Evolutionary conservation across 2,329 filamentous ascomycete species (phyloP), one percentile per base, ranked within the genome.

Genomic region (Biscogniauxia mediterranea): DNA sequence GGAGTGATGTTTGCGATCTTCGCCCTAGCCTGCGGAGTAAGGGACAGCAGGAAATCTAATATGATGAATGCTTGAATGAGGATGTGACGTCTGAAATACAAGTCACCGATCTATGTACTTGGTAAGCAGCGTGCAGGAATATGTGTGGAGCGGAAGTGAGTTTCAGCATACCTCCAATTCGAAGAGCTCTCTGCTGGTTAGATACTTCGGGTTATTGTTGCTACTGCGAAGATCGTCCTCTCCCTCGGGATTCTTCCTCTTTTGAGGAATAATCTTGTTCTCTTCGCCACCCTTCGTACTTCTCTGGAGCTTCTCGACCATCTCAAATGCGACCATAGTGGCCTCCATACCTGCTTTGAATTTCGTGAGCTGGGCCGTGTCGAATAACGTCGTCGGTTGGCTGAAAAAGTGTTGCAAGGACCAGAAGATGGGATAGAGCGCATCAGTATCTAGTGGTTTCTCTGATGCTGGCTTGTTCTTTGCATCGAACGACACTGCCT

Each of bases 131-230:
- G 11, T 11, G 8, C 58, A 21, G 58, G 54, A 19, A 61, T 32
- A 4, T 52, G 60, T 64, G 26, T 55, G 28, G 42, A 56, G 58
- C 7, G 28, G 28, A 13, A 32, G 28, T 6, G 20, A 15, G 19
- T 19, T 32, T 5, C 7, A 7, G 4, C 79, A 62, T 81, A 92
- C 90, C 84, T 99, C 95, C 53, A 99, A 85, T 70, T 96, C 92
- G 75, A 99, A 99, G 1, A 99, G 81, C 74, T 99, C 96, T 66
- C 90, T 86, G 75, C 93, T 98, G n/a, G 95, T 99, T 19, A 99
- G 84, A 74, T 99, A 99, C 73, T 98, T 99, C 1, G 96, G 94
- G 70, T 99, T 99, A 78, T 97, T 98, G 23, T 86, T 88, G 71
- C 87, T 89, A 23, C 87, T 83, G 63, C 89, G 88, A 58, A 86